Base-by-base conservation (phyloP, 495 filamentous ascomycete genomes). In the Penicillium ucsense region DNA sequence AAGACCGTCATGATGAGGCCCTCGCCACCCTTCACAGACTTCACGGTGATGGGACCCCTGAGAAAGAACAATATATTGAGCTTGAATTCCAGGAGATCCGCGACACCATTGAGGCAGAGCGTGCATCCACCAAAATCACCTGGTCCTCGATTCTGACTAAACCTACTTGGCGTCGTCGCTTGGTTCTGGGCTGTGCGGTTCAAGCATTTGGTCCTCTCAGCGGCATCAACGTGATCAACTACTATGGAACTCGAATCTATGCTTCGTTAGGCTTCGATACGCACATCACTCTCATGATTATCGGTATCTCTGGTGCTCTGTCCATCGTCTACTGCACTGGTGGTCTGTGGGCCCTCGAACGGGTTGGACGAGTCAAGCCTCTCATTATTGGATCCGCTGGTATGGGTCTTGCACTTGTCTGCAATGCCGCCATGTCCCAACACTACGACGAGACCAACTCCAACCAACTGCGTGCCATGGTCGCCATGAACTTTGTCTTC, bases 1-100 rank as follows among this genome's bases (percentile, higher is more conserved):
- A 82, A 52, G 83, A 84, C 60, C 73, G 75, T 46, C 68, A 75
- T 48, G 83, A 86, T 8, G 57, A 83, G 59, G 83, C 83, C 5
- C 74, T 61, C 4, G 45, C 31, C 1, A 41, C 48, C 7, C 51
- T 62, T 3, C 32, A 45, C 1, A 46, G 41, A 0, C 49, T 62
- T 9, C 59, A 55, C 3, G 42, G 45, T 6, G 48, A 50, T 10
- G 51, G 43, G 0, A 36, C 49, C 5, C 42, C 51, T 3, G 56
- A 57, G 20, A 52, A 47, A 3, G 39, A 47, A 2, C 39, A 52
- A 27, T 52, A 52, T 28, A 51, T 62, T 27, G 59, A 62, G 34
- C 42, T 57, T 5, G 59, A 62, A 39, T 62, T 55, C 52, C 56
- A 52, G 11, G 59, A 62, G 20, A 59, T 62, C 28, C 56, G 56